phyloP scores from a whole-genome alignment of 257 asterid species.

The Osmanthus fragrans region DNA sequence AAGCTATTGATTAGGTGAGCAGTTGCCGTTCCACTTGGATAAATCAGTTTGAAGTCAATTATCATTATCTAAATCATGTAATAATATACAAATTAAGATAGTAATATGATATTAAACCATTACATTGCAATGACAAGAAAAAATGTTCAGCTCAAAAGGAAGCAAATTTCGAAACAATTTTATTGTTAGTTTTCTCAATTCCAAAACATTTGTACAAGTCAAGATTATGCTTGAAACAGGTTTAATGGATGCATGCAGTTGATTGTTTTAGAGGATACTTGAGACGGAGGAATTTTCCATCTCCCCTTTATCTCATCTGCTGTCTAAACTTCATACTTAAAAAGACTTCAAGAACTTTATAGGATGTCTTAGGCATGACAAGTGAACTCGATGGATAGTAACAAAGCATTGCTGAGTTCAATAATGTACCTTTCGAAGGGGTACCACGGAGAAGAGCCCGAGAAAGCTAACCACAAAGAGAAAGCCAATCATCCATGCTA shows the following conservation, averaged over 20 bases:
- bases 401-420: background rate
- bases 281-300: too few relatives aligned
- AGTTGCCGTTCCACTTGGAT: slow-evolving; percentile 32
- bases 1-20: slow-evolving; percentile 44
- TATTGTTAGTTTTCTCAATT: background rate
- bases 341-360: background rate
- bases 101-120: slow-evolving; percentile 19
- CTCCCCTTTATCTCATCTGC: too few relatives aligned
- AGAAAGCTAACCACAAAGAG: slow-evolving; percentile 90
- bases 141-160: background rate
- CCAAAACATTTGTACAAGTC: background rate
- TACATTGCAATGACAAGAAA: background rate
- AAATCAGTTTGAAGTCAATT: slow-evolving; percentile 46
- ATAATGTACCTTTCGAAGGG: slow-evolving; percentile 73
- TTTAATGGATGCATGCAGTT: background rate
- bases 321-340: background rate
- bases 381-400: background rate
- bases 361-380: background rate
- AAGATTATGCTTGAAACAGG: background rate
- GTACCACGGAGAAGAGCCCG: slow-evolving; percentile 88
- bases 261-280: background rate
- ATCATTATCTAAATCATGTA: slow-evolving; percentile 58
- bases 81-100: background rate
- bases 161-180: background rate
- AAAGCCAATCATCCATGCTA: slow-evolving; percentile 87